Conservation (phyloP, 805 yeast species). For the Metschnikowia rubicola region DNA sequence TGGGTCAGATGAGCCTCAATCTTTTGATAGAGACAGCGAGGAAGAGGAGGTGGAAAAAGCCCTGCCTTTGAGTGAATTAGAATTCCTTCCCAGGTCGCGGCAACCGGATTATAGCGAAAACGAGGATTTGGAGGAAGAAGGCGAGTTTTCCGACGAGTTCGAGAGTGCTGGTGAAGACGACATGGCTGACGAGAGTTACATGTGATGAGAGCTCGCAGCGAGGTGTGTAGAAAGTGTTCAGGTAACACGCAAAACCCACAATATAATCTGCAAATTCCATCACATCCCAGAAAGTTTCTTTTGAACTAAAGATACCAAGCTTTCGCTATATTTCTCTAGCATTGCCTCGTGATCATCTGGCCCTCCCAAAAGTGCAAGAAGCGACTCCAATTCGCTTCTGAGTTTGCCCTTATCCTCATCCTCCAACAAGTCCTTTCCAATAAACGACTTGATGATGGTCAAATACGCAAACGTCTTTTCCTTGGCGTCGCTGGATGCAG, state of each 20-base stretch:
- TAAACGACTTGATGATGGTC: constrained; percentile 13
- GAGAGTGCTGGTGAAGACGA: constrained; percentile 6
- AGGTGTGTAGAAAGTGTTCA: neutral
- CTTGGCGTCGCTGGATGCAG: constrained; percentile 8
- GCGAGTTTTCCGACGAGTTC: constrained; percentile 6
- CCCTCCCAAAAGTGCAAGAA: constrained; percentile 17
- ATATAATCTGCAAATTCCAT: neutral
- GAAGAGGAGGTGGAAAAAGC: too few relatives aligned
- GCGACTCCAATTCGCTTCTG: constrained; percentile 19
- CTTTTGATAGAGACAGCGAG: too few relatives aligned
- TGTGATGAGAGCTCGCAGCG: neutral
- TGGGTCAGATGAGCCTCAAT: constrained; percentile 9
- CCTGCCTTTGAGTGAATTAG: neutral
- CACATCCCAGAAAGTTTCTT: constrained; percentile 16
- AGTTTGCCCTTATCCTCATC: constrained; percentile 19
- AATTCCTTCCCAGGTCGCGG: neutral
- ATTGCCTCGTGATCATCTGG: constrained; percentile 18
- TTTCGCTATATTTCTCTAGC: constrained; percentile 38
- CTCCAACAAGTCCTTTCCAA: constrained; percentile 8
- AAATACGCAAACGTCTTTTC: constrained; percentile 15
- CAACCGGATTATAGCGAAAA: constrained; percentile 4
- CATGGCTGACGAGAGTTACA: neutral
- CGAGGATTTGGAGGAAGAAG: constrained; percentile 9
- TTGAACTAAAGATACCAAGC: constrained; percentile 29
- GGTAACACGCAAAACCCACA: neutral